Evolutionary conservation across 1,139 yeast species (phyloP).

Genomic region (Geotrichum citri-aurantii): DNA sequence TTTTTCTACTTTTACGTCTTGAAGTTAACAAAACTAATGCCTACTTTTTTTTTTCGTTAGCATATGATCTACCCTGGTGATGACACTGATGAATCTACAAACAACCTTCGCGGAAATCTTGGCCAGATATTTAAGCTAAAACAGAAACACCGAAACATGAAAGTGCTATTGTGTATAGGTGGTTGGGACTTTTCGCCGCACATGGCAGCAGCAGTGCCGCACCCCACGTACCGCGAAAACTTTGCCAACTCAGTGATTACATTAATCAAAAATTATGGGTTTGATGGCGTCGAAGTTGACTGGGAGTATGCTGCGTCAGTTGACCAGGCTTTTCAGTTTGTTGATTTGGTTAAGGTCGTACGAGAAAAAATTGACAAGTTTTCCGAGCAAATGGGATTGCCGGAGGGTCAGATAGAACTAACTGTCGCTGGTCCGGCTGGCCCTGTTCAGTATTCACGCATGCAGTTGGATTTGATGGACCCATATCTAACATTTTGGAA

Average conservation of each 20-base stretch:
- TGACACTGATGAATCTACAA: neutral
- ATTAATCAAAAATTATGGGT: constrained; percentile 1
- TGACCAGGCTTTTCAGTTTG: neutral
- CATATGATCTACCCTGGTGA: neutral
- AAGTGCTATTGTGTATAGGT: constrained; percentile 1
- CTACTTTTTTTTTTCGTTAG: neutral
- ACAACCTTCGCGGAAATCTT: neutral
- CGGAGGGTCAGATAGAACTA: neutral
- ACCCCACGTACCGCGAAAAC: neutral
- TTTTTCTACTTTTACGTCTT: neutral
- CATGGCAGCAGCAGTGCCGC: neutral
- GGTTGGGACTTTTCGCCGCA: constrained; percentile 1
- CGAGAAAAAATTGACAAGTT: neutral
- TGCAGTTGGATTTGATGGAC: neutral
- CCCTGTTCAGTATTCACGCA: neutral
- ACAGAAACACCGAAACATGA: neutral
- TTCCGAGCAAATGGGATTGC: neutral
- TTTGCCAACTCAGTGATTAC: neutral
- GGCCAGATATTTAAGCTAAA: constrained; percentile 3
- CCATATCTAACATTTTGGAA: constrained; percentile 3
- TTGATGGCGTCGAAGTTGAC: constrained; percentile 7
- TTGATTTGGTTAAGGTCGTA: constrained; percentile 1
- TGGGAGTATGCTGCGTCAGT: constrained; percentile 3
- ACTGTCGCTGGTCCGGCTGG: constrained; percentile 2
- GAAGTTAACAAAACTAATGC: neutral